phyloP scores from a whole-genome alignment of 352 stramenopile species.

The Pythium aquatile region DNA sequence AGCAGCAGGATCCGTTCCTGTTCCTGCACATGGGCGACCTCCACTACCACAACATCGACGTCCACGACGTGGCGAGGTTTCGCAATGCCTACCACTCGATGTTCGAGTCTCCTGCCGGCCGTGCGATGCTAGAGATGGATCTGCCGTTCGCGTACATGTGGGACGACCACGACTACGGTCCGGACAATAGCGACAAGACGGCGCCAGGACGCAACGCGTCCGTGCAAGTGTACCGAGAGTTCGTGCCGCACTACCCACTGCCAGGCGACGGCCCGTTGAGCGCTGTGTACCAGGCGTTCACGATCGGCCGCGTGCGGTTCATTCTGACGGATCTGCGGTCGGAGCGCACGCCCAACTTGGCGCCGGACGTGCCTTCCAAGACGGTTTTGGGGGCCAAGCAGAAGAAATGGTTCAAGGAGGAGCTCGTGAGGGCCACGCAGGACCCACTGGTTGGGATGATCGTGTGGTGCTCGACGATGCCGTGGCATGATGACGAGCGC shows the following conservation, averaged over 20 bases:
- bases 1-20: slow-evolving; percentile 63
- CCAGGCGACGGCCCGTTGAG: slow-evolving; percentile 29
- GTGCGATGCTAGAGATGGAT: slow-evolving; percentile 79
- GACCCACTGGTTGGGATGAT: slow-evolving; percentile 65
- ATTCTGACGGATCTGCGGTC: slow-evolving; percentile 83
- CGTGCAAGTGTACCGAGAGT: slow-evolving; percentile 75
- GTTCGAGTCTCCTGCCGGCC: slow-evolving; percentile 64
- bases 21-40: slow-evolving; percentile 90
- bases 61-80: slow-evolving; percentile 63
- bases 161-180: slow-evolving; percentile 90
- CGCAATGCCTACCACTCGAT: slow-evolving; percentile 66
- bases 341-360: slow-evolving; percentile 62
- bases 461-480: slow-evolving; percentile 87
- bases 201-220: slow-evolving; percentile 68
- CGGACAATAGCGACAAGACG: slow-evolving; percentile 86
- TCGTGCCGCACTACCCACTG: slow-evolving; percentile 77
- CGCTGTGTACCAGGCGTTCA: slow-evolving; percentile 79
- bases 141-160: slow-evolving; percentile 89
- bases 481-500: slow-evolving; percentile 81
- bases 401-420: slow-evolving; percentile 85
- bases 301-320: slow-evolving; percentile 82
- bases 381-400: slow-evolving; percentile 81
- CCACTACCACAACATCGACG: slow-evolving; percentile 82
- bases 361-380: slow-evolving; percentile 68
- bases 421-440: slow-evolving; percentile 60